Conservation (phyloP, 2,329 filamentous ascomycete genomes). For the Aschersonia sp. region DNA sequence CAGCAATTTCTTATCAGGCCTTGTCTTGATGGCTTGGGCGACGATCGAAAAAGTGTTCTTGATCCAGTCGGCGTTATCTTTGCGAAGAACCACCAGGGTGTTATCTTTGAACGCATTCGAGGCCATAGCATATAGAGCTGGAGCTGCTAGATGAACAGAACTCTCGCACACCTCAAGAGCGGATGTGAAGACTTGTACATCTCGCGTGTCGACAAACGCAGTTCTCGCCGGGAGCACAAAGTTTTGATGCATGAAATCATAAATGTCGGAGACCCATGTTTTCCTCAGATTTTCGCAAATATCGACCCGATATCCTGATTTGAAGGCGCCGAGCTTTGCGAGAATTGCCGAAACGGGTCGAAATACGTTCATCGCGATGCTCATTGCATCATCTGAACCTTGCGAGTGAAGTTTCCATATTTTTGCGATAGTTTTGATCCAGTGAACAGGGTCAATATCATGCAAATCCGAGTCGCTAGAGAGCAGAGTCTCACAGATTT, state of each 20-base stretch:
- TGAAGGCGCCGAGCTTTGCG: slow-evolving; percentile 21
- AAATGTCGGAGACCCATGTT: slow-evolving; percentile 31
- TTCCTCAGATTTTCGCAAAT: slow-evolving; percentile 8
- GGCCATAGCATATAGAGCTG: slow-evolving; percentile 30
- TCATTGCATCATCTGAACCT: slow-evolving; percentile 27
- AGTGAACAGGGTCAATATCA: slow-evolving; percentile 24
- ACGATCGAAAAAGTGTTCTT: slow-evolving; percentile 19
- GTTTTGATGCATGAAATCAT: slow-evolving; percentile 33
- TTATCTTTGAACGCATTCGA: slow-evolving; percentile 12
- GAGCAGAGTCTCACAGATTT: slow-evolving; percentile 26
- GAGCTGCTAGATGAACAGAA: slow-evolving; percentile 21
- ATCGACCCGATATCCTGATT: slow-evolving; percentile 5
- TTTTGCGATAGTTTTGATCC: slow-evolving; percentile 29
- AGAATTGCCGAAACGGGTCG: slow-evolving; percentile 21
- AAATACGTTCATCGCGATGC: slow-evolving; percentile 34
- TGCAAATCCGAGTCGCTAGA: slow-evolving; percentile 15
- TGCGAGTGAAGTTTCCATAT: slow-evolving; percentile 43
- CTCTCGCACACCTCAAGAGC: slow-evolving; percentile 24
- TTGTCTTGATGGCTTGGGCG: slow-evolving; percentile 12
- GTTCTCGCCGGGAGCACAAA: slow-evolving; percentile 37
- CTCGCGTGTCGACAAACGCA: slow-evolving; percentile 27
- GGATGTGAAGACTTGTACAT: slow-evolving; percentile 23
- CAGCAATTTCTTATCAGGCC: slow-evolving; percentile 12
- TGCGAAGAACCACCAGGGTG: slow-evolving; percentile 15
- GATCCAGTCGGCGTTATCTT: slow-evolving; percentile 22